Base-by-base conservation (phyloP, 306 rosid species). In the Cucurbita pepo region DNA sequence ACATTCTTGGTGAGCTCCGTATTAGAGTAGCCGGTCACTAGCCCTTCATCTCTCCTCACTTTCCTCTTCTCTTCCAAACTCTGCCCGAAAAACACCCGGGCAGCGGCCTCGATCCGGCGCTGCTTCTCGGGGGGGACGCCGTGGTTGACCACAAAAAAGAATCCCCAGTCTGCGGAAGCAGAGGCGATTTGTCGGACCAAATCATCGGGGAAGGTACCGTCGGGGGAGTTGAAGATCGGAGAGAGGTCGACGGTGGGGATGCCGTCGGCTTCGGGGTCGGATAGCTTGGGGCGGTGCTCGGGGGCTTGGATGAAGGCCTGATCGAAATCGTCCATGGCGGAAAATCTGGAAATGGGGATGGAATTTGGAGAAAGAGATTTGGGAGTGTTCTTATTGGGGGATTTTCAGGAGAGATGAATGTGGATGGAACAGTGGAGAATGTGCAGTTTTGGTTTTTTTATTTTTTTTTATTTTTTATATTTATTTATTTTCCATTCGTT, bases 141-240 rank as follows among this genome's bases (percentile, higher is more conserved):
- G 48, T 86, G 96, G 82, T 90, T 90, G 54, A 79, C 80, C 75
- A 88, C 88, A 30, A 80, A 89, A 78, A 87, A 91, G 83, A 89
- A 91, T 2, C 97, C 97, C 96, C 97, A 87, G 4, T 85, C 73
- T 22, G 50, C 59, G 74, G 72, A 85, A 19, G 96, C 92, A 5
- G 52, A 19, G 3, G 88, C 92, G 11, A 89, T 73, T 81, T 87
- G 80, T 58, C 55, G 63, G 11, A 87, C 80, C 3, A 91, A 43
- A 21, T 22, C 51, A 19, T 76, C 72, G 34, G 54, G 38, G 45
- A 79, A 54, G 18, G 57, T 34, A 6, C 25, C 0, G 10, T 6
- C 12, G 6, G 51, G 19, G 14, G 54, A 11, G 63, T 59, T 4
- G 15, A 18, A 37, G 53, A 75, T 10, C 0, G 78, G 74, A 22